Evolutionary conservation across 2,329 filamentous ascomycete species (phyloP), one percentile per base, ranked within the genome.

Genomic region (Colletotrichum echinochloae): DNA sequence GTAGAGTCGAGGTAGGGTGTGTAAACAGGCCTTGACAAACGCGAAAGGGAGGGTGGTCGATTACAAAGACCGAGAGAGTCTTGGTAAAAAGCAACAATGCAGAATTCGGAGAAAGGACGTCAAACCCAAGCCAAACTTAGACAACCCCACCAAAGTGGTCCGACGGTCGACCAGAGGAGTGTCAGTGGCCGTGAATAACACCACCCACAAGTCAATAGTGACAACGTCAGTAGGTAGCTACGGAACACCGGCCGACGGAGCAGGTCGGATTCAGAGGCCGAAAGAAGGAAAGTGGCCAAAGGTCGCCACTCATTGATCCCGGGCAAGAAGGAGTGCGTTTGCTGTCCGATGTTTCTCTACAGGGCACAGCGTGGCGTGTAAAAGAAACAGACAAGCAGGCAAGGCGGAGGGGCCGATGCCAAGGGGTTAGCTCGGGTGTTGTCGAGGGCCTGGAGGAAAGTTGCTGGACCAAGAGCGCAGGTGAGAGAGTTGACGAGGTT

Each of bases 91-190:
- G 67, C 26, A 39, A 37, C 14, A 51, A 61, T 54, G 37, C 44
- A 37, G 23, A 33, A 51, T 41, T 51, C 52, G 52, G 64, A 54
- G 52, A 26, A 46, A 61, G 37, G n/a, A 60, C 48, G 65, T 41
- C 46, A 48, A 41, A 33, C 35, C 35, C 59, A 59, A 37, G 57
- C 59, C 64, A 68, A 71, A 71, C 57, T 54, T 68, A 46, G 59
- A 59, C 57, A 63, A 68, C 68, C 64, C 59, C 64, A 71, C 64
- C 59, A 28, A 68, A 30, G 65, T 71, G 59, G 64, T 68, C 63
- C 68, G 68, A 71, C 68, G 54, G 54, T 68, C 64, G 68, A 59
- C 68, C 64, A 65, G 52, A 57, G 39, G 62, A 55, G 44, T 44
- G 65, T 54, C 67, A 62, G 52, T 52, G 64, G 37, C 67, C 14